phyloP scores from a whole-genome alignment of 257 asterid species.

The Gardenia jasminoides region DNA sequence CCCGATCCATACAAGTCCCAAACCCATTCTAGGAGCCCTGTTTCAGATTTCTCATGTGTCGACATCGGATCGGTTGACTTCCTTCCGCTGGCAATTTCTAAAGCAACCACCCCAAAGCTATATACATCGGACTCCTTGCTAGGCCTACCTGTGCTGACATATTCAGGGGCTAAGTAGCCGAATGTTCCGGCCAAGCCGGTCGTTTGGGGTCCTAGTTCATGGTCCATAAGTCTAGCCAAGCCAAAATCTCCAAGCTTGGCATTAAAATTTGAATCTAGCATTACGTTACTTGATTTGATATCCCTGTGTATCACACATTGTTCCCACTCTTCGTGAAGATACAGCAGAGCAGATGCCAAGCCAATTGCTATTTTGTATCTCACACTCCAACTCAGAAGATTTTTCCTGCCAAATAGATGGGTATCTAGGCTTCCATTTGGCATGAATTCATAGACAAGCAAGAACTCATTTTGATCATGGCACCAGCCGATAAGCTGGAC shows the following conservation, averaged over 20 bases:
- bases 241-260: slow-evolving; percentile 46
- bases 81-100: slow-evolving; percentile 35
- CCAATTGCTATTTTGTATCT: slow-evolving; percentile 36
- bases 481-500: slow-evolving; percentile 44
- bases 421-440: slow-evolving; percentile 35
- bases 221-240: slow-evolving; percentile 39
- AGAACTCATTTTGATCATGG: slow-evolving; percentile 36
- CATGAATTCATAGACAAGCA: slow-evolving; percentile 44
- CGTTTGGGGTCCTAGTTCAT: slow-evolving; percentile 33
- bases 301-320: slow-evolving; percentile 43
- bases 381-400: slow-evolving; percentile 25
- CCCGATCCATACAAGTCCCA: slow-evolving; percentile 36
- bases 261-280: slow-evolving; percentile 36
- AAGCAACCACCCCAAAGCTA: slow-evolving; percentile 34
- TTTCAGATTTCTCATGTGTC: slow-evolving; percentile 9
- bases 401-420: slow-evolving; percentile 31
- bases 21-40: slow-evolving; percentile 29
- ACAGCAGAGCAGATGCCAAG: slow-evolving; percentile 37
- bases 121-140: slow-evolving; percentile 40
- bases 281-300: slow-evolving; percentile 39
- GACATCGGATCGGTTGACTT: slow-evolving; percentile 18
- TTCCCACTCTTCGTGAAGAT: slow-evolving; percentile 47
- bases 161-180: slow-evolving; percentile 42
- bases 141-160: slow-evolving; percentile 32
- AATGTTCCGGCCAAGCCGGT: slow-evolving; percentile 35